Evolutionary conservation across 306 rosid species (phyloP).

Genomic region (Senna tora): DNA sequence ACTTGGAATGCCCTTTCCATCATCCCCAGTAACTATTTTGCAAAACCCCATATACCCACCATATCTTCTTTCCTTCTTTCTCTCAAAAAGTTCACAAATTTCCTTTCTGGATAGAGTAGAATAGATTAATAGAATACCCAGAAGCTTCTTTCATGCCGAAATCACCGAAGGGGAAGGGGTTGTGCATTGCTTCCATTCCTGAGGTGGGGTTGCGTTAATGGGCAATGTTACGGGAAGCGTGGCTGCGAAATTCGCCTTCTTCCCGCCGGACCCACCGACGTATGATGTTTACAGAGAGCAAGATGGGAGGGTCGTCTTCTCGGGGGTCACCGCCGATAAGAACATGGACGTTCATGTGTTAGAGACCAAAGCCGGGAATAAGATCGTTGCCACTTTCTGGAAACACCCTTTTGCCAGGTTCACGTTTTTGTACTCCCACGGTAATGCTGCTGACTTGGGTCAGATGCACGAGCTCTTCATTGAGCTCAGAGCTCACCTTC

Average conservation of each 20-base stretch:
- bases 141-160: slow-evolving; percentile 57
- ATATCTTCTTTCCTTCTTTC: slow-evolving; percentile 9
- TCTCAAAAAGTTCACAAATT: not conserved
- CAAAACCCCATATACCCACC: slow-evolving; percentile 31
- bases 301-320: slow-evolving; percentile 60
- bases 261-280: slow-evolving; percentile 98
- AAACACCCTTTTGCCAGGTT: slow-evolving; percentile 81
- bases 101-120: not conserved
- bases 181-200: slow-evolving; percentile 25
- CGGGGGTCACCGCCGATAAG: slow-evolving; percentile 77
- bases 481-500: slow-evolving; percentile 96
- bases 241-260: slow-evolving; percentile 95
- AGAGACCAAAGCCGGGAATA: slow-evolving; percentile 75
- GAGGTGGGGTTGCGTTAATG: slow-evolving; percentile 55
- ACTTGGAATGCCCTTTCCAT: slow-evolving; percentile 47
- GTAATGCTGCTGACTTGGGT: slow-evolving; percentile 99
- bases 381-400: slow-evolving; percentile 89
- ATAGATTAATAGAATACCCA: slow-evolving; percentile 18
- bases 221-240: slow-evolving; percentile 90
- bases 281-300: slow-evolving; percentile 61
- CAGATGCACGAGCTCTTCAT: slow-evolving; percentile 91
- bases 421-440: slow-evolving; percentile 92
- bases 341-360: slow-evolving; percentile 69
- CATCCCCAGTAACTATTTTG: slow-evolving; percentile 45
- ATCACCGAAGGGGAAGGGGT: not conserved